Evolutionary conservation across 1,139 yeast genomes (phyloP), one percentile per base, ranked within the genome.

Genomic region (Yarrowia galli): DNA sequence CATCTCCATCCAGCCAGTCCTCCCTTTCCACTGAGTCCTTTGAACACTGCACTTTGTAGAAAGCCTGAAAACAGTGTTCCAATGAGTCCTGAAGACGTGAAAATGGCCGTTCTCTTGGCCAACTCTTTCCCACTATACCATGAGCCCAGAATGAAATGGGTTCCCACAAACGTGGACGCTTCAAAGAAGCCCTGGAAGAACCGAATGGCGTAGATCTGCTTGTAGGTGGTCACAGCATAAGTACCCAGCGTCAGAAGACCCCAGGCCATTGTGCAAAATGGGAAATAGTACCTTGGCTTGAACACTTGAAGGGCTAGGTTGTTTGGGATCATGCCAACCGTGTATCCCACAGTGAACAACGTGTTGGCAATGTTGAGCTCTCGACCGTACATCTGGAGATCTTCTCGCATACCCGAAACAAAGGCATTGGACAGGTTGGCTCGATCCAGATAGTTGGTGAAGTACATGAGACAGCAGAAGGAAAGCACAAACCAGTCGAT

Each of bases 1-100:
- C 91, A 87, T 76, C 87, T 83, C 91, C 91, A 88, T 3, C 89
- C 85, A 20, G 79, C 83, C 53, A 85, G 77, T 0, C 89, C 89
- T 36, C 74, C 75, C 5, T 72, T 73, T 15, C 85, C 86, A 69
- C 82, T 80, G 75, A 87, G 75, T 49, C 79, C 75, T 67, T 82
- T 79, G 72, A 81, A 83, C 61, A 87, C 85, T n/a, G 88, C 85
- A 22, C 88, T 68, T 71, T 80, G 82, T 58, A 82, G 75, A 70
- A 77, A 80, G 25, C 82, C 85, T 1, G 82, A 75, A 58, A 78
- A 80, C 75, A 79, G 75, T 45, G 75, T 76, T 10, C 80, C 79
- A 53, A 79, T 75, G 48, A 80, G 75, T 70, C 77, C 74, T 18
- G 79, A 75, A 1, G 75, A 72, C 32, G 73, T 71, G 45, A 70